Evolutionary conservation across 768 basidiomycete genomes (phyloP).

Genomic region (Lactarius trivialis): DNA sequence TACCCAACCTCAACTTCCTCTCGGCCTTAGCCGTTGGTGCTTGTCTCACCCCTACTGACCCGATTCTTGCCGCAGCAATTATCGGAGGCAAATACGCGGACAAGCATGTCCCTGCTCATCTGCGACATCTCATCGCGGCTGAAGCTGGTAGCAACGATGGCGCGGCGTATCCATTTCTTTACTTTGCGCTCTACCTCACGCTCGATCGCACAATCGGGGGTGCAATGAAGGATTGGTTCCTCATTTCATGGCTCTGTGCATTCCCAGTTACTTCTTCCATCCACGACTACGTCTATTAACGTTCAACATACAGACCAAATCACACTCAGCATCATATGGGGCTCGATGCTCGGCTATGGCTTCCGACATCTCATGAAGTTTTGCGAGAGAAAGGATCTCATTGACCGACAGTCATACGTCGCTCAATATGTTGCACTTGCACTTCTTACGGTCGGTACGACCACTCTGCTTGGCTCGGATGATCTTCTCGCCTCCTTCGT

Average conservation of each 20-base stretch:
- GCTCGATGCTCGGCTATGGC: constrained; percentile 62
- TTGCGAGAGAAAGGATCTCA: constrained; percentile 76
- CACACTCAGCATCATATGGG: constrained; percentile 65
- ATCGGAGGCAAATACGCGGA: constrained; percentile 96
- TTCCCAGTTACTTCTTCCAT: constrained; percentile 1
- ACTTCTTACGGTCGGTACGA: constrained; percentile 77
- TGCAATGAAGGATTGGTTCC: constrained; percentile 84
- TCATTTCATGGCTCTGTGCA: constrained; percentile 81
- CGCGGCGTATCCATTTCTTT: constrained; percentile 92
- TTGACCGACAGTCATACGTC: constrained; percentile 91
- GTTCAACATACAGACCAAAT: constrained; percentile 59
- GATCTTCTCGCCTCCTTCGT: constrained; percentile 92
- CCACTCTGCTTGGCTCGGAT: constrained; percentile 81
- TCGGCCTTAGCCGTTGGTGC: constrained; percentile 87
- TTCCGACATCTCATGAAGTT: constrained; percentile 93
- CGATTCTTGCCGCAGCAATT: constrained; percentile 87
- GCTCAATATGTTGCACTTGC: constrained; percentile 87
- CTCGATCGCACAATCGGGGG: constrained; percentile 52
- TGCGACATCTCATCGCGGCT: constrained; percentile 55
- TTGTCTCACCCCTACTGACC: constrained; percentile 91
- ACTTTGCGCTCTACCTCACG: constrained; percentile 80
- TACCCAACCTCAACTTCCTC: constrained; percentile 86
- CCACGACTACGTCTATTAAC: constrained; percentile 8
- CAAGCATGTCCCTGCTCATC: constrained; percentile 88
- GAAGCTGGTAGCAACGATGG: constrained; percentile 97